Percentiles rank a stretch among this genome's conserved stretches.
Conservation (phyloP, 139 green algal species). For the Protoeuglena noctilucae region DNA sequence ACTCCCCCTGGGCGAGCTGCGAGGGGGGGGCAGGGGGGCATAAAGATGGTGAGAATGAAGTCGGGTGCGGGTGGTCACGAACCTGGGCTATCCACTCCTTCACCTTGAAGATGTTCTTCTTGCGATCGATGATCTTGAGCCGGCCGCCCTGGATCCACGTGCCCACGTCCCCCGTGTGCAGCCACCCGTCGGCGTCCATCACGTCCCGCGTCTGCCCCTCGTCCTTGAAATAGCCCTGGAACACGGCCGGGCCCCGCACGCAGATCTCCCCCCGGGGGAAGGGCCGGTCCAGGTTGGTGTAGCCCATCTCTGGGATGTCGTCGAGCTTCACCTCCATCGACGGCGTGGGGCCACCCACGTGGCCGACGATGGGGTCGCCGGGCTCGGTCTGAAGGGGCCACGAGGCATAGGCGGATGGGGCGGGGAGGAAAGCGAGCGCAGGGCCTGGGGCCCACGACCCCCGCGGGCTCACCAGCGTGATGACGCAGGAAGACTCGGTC, state of each 20-base stretch:
- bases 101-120: constrained; percentile 99
- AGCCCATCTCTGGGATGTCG: constrained; percentile 90
- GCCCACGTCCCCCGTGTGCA: constrained; percentile 93
- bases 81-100: neutral
- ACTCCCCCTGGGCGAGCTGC: constrained; percentile 54
- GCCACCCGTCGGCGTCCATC: constrained; percentile 78
- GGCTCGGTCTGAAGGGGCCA: too few relatives aligned
- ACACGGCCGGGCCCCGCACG: constrained; percentile 56
- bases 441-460: too few relatives aligned
- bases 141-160: constrained; percentile 34
- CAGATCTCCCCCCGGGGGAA: constrained; percentile 66
- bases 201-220: constrained; percentile 53
- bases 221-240: constrained; percentile 89
- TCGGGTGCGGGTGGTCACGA: neutral
- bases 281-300: constrained; percentile 60
- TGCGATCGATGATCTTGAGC: constrained; percentile 78
- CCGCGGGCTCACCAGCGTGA: too few relatives aligned
- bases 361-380: constrained; percentile 12
- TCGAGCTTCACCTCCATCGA: constrained; percentile 60
- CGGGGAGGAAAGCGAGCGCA: too few relatives aligned
- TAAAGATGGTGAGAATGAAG: neutral
- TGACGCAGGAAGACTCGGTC: constrained; percentile 73
- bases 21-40: neutral
- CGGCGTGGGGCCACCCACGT: constrained; percentile 69
- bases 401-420: too few relatives aligned